phyloP scores from a whole-genome alignment of 2,329 filamentous ascomycete species.

The Chaetomium sp. region DNA sequence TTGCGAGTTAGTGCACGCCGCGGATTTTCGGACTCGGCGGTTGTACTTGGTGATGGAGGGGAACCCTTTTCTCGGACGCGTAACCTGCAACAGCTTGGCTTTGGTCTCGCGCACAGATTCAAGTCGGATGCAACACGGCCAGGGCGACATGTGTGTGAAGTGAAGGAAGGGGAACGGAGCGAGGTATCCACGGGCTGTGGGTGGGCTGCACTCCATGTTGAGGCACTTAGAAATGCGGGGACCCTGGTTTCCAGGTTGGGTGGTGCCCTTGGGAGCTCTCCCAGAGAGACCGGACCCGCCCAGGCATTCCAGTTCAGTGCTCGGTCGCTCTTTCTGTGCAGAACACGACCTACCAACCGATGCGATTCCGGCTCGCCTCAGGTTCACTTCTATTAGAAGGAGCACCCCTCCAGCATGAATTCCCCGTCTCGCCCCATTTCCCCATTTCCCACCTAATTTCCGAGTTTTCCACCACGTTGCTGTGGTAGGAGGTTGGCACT shows the following conservation, averaged over 20 bases:
- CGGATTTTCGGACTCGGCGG: slow-evolving; percentile 2
- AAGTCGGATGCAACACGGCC: slow-evolving; percentile 9
- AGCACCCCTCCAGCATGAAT: neutral
- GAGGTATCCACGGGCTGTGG: slow-evolving; percentile 4
- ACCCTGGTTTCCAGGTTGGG: slow-evolving; percentile 2
- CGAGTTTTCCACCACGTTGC: neutral
- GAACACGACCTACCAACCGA: neutral
- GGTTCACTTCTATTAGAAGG: neutral
- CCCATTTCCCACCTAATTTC: neutral
- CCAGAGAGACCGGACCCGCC: neutral
- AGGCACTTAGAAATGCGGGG: slow-evolving; percentile 7
- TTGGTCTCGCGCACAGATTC: neutral
- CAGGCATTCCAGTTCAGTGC: neutral
- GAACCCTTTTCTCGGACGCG: neutral
- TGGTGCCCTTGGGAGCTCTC: too few relatives aligned
- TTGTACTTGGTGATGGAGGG: slow-evolving; percentile 1
- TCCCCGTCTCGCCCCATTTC: neutral
- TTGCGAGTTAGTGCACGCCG: slow-evolving; percentile 2
- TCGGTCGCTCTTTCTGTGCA: slow-evolving; percentile 9
- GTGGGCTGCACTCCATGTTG: slow-evolving; percentile 2
- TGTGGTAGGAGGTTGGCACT: neutral
- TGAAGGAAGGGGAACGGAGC: slow-evolving; percentile 4
- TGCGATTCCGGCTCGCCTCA: neutral
- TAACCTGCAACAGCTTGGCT: neutral
- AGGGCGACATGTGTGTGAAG: neutral